Evolutionary conservation across 2,329 filamentous ascomycete species (phyloP), one percentile per base, ranked within the genome.

Genomic region (Colletotrichum salicis): DNA sequence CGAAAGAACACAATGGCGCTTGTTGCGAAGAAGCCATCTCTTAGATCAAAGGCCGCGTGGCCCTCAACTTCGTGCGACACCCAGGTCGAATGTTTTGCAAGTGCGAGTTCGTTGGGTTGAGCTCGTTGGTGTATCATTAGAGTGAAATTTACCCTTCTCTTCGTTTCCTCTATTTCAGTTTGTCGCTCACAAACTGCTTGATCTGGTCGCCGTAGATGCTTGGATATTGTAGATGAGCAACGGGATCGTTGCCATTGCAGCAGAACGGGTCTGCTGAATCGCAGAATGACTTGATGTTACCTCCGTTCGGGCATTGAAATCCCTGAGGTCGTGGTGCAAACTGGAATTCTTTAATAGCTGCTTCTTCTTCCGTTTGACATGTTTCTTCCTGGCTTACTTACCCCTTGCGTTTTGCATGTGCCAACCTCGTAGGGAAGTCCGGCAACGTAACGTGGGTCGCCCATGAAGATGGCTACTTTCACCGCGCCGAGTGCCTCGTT

Each of bases 381-480:
- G 6, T 31, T 31, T 19, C 8, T 19, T 19, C 8, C 22, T 33
- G 19, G 80, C 88, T 83, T 85, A 91, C 89, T 2, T 85, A 91
- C 89, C 2, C 89, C 89, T 65, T 84, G 81, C 19, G 86, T 84
- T 13, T 76, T 82, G 80, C 89, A 91, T 0, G 88, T 90, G 13
- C 90, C 90, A 51, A 91, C 88, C 64, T 89, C 86, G 77, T 91
- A 92, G 0, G 88, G 77, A 37, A 90, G 79, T 0, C 89, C 89
- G 6, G 81, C 79, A 8, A 85, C 82, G 75, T 88, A 88, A 70
- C 89, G 84, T 4, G 91, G 91, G 76, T 91, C 86, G 7, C 90
- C 91, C 86, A 92, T 88, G 78, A 91, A 88, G 74, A 92, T 91
- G 15, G 86, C 89, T 0, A 88, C 91, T 79, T 90, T 91, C 75